phyloP scores from a whole-genome alignment of 306 rosid genomes.

The Dalbergia cultrata region DNA sequence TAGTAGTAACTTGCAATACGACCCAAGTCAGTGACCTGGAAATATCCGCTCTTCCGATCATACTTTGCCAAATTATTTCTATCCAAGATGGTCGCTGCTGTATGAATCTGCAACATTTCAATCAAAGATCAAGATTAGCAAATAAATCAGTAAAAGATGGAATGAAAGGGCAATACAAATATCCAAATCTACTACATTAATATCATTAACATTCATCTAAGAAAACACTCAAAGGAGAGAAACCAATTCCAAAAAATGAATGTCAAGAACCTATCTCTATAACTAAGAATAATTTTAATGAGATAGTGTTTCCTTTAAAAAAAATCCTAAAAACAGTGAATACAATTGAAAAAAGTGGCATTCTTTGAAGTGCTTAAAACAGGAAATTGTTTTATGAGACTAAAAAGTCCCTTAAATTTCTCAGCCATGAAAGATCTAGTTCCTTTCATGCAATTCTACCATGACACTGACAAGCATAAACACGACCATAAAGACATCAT shows the following conservation, averaged over 20 bases:
- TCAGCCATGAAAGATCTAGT: slow-evolving; percentile 1
- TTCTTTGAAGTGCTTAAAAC: neutral
- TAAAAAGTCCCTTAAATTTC: neutral
- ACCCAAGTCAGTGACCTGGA: slow-evolving; percentile 96
- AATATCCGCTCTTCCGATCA: slow-evolving; percentile 95
- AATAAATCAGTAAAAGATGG: neutral
- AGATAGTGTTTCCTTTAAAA: neutral
- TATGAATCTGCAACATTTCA: slow-evolving; percentile 77
- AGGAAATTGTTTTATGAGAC: too few species aligned
- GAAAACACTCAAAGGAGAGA: slow-evolving; percentile 17
- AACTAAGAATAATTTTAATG: neutral
- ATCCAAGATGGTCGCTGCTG: slow-evolving; percentile 87
- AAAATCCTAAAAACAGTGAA: too few species aligned
- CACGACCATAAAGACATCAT: neutral
- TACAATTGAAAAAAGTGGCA: too few species aligned
- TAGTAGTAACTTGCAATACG: slow-evolving; percentile 97
- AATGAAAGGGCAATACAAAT: neutral
- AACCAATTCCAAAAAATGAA: neutral
- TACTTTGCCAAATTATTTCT: slow-evolving; percentile 90
- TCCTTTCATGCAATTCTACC: slow-evolving; percentile 18
- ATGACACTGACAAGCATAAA: slow-evolving; percentile 18
- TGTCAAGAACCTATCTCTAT: neutral
- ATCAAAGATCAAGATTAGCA: slow-evolving; percentile 35
- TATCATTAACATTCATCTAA: slow-evolving; percentile 27
- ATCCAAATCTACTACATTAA: slow-evolving; percentile 1